Evolutionary conservation across 2,329 filamentous ascomycete species (phyloP).

Genomic region (Exophiala sideris): DNA sequence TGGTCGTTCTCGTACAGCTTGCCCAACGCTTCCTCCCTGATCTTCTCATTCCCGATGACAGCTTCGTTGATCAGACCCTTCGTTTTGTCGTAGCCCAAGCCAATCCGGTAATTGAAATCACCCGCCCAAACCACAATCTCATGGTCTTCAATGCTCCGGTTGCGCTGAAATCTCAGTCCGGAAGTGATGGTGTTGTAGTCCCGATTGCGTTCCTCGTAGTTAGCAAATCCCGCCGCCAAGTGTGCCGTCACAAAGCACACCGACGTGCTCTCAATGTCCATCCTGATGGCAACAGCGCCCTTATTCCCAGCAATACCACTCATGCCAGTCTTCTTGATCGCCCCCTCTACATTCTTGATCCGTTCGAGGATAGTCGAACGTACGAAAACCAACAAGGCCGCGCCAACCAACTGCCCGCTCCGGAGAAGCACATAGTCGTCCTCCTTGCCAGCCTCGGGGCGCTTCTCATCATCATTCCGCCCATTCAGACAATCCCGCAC

Average conservation of each 20-base stretch:
- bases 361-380: slow-evolving; percentile 70
- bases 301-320: slow-evolving; percentile 98
- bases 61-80: slow-evolving; percentile 68
- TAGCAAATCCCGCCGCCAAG: slow-evolving; percentile 90
- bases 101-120: slow-evolving; percentile 98
- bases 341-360: slow-evolving; percentile 96
- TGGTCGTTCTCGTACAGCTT: slow-evolving; percentile 38
- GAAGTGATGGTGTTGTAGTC: slow-evolving; percentile 88
- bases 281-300: slow-evolving; percentile 90
- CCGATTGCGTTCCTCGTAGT: slow-evolving; percentile 92
- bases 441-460: slow-evolving; percentile 46
- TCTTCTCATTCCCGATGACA: slow-evolving; percentile 81
- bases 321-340: slow-evolving; percentile 85
- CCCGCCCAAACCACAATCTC: slow-evolving; percentile 91
- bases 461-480: slow-evolving; percentile 55
- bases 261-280: slow-evolving; percentile 89
- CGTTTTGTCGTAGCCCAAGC: slow-evolving; percentile 73
- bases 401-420: slow-evolving; percentile 91
- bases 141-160: slow-evolving; percentile 87
- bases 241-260: slow-evolving; percentile 96
- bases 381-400: slow-evolving; percentile 88
- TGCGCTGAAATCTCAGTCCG: slow-evolving; percentile 85
- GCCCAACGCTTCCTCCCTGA: slow-evolving; percentile 50
- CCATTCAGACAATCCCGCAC: slow-evolving; percentile 74
- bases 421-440: slow-evolving; percentile 85